Percentiles rank a stretch among this genome's conserved stretches.
Evolutionary conservation across 139 green algal species (phyloP).

Genomic region (Pseudopediastrum boryanum): DNA sequence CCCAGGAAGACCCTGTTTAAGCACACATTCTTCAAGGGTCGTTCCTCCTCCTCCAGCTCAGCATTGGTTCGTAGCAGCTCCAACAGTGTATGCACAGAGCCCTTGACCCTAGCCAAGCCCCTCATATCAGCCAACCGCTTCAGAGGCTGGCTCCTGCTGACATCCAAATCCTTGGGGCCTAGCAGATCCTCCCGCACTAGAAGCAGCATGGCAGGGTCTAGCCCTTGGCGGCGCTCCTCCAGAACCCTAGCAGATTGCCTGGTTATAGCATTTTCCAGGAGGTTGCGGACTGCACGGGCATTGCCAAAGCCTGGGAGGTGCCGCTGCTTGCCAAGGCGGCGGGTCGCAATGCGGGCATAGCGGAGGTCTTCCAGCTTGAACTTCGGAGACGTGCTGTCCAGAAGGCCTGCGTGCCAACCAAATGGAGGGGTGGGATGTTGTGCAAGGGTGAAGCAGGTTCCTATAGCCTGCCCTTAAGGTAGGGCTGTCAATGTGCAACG

Average conservation of each 20-base stretch:
- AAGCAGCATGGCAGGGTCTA: constrained; percentile 33
- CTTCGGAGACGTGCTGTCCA: constrained; percentile 8
- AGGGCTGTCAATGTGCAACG: too few relatives aligned
- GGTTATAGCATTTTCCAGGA: constrained; percentile 40
- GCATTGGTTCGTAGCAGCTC: constrained; percentile 44
- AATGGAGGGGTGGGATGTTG: too few relatives aligned
- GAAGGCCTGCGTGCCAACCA: too few relatives aligned
- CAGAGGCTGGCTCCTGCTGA: constrained; percentile 29
- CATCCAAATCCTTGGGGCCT: constrained; percentile 47
- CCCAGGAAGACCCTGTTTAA: constrained; percentile 62
- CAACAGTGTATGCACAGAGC: constrained; percentile 42
- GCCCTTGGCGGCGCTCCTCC: background rate
- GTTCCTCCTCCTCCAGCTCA: constrained; percentile 54
- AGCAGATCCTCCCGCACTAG: constrained; percentile 55
- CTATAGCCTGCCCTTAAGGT: too few relatives aligned
- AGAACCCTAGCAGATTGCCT: constrained; percentile 43
- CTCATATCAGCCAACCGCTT: constrained; percentile 39
- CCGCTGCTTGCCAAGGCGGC: constrained; percentile 26
- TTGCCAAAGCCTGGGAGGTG: constrained; percentile 62
- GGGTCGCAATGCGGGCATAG: constrained; percentile 42
- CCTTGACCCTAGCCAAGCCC: constrained; percentile 48
- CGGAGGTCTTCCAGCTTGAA: constrained; percentile 48
- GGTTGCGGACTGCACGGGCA: constrained; percentile 53
- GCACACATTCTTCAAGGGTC: constrained; percentile 43
- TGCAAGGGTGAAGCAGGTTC: too few relatives aligned